These are phyloP conservation scores for Cladosporium sphaerospermum DNA, from an alignment of 2,329 filamentous ascomycete species.

Conservation along the genomic window DNA sequence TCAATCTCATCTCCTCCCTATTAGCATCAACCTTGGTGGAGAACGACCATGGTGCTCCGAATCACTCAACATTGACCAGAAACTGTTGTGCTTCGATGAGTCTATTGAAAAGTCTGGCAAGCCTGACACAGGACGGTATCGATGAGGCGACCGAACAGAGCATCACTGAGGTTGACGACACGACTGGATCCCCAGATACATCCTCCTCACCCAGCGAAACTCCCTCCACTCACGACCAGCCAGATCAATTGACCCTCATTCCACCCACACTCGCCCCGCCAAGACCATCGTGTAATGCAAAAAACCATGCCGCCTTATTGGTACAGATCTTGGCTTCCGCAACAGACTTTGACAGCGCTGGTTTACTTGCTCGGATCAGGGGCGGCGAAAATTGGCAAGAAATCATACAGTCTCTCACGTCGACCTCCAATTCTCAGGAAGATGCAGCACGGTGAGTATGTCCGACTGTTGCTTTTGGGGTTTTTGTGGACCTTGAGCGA, in stretches of 20 bases:
- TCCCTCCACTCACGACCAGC: not conserved
- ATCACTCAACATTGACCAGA: too few relatives aligned
- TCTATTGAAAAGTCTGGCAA: too few relatives aligned
- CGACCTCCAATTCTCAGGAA: too few relatives aligned
- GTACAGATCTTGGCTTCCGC: not conserved
- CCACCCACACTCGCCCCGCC: not conserved
- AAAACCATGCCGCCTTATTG: not conserved
- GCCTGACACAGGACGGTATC: too few relatives aligned
- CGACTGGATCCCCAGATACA: too few relatives aligned
- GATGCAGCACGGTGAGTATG: not conserved
- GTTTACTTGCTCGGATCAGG: conserved; percentile 1
- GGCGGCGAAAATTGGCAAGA: not conserved
- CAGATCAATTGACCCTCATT: not conserved
- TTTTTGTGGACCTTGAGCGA: not conserved
- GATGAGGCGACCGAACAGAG: too few relatives aligned
- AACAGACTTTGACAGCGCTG: conserved; percentile 3
- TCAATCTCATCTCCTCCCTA: too few relatives aligned
- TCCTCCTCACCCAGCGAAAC: not conserved
- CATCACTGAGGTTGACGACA: too few relatives aligned
- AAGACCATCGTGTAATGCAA: not conserved
- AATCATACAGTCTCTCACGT: not conserved
- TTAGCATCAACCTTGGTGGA: not conserved
- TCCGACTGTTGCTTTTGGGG: not conserved
- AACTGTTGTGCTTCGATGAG: too few relatives aligned
- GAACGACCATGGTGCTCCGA: too few relatives aligned